A percentile compares a stretch with the other conserved stretches of the same genome.
These are phyloP conservation scores for Fonsecaea nubica DNA, from an alignment of 2,329 filamentous ascomycete genomes.

Conservation along the genomic window DNA sequence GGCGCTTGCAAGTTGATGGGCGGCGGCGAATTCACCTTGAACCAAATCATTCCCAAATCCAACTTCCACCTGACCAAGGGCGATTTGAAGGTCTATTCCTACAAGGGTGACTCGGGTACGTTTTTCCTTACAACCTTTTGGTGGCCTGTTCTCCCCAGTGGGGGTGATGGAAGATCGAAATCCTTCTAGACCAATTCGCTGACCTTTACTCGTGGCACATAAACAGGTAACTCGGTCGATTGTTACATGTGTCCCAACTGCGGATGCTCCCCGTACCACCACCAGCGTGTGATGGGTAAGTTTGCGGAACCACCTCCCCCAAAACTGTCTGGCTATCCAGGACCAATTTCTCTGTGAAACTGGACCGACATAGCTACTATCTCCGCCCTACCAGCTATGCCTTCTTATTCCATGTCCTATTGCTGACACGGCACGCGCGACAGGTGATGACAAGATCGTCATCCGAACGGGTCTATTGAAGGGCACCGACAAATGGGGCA, in stretches of 20 bases:
- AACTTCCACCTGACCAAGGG: slow-evolving; percentile 61
- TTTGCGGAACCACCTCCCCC: background rate
- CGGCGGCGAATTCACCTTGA: slow-evolving; percentile 60
- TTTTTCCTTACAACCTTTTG: background rate
- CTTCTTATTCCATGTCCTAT: background rate
- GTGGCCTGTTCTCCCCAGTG: background rate
- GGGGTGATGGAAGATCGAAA: background rate
- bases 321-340: background rate
- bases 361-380: too few species aligned
- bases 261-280: slow-evolving; percentile 63
- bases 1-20: slow-evolving; percentile 63
- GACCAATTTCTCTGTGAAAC: too few species aligned
- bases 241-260: slow-evolving; percentile 66
- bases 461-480: slow-evolving; percentile 60
- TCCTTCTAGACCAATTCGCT: background rate
- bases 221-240: slow-evolving; percentile 58
- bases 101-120: slow-evolving; percentile 62
- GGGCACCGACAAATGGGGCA: slow-evolving; percentile 53
- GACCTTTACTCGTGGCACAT: background rate
- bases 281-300: slow-evolving; percentile 58
- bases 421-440: background rate
- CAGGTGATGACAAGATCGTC: slow-evolving; percentile 56
- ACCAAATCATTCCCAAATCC: slow-evolving; percentile 60
- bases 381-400: too few species aligned
- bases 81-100: slow-evolving; percentile 59